Evolutionary conservation across 352 stramenopile genomes (phyloP).

Genomic region (Pythium phragmiticola): DNA sequence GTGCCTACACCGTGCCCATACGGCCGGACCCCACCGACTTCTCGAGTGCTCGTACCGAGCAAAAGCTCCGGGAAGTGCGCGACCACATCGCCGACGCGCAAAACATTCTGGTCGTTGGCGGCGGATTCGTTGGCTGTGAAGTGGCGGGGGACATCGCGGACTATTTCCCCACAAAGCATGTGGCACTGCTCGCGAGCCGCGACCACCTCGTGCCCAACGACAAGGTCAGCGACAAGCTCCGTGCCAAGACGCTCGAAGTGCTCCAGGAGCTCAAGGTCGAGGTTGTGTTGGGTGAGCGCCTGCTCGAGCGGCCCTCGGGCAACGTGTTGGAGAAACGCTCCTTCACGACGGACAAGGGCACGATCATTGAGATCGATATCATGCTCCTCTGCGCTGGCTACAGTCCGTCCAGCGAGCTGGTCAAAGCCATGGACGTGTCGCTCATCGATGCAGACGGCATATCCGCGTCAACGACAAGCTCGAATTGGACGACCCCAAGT

Average conservation of each 20-base stretch:
- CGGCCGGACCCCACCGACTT: constrained; percentile 20
- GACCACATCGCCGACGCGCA: constrained; percentile 35
- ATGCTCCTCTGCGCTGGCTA: constrained; percentile 47
- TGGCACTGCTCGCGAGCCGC: constrained; percentile 50
- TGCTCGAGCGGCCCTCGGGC: constrained; percentile 35
- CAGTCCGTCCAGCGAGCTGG: constrained; percentile 29
- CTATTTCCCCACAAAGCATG: constrained; percentile 52
- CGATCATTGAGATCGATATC: constrained; percentile 51
- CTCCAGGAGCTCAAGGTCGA: constrained; percentile 45
- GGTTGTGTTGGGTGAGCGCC: constrained; percentile 52
- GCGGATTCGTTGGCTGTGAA: constrained; percentile 54
- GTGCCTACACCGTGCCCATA: constrained; percentile 30
- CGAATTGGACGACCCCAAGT: constrained; percentile 42
- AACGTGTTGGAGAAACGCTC: constrained; percentile 39
- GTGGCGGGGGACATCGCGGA: constrained; percentile 56
- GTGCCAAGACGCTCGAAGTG: constrained; percentile 26
- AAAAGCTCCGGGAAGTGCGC: constrained; percentile 32
- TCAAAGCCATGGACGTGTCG: constrained; percentile 31
- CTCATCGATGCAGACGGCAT: constrained; percentile 33
- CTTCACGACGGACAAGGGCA: constrained; percentile 48
- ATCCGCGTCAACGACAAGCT: constrained; percentile 48
- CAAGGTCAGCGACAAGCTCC: constrained; percentile 52
- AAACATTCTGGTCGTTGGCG: constrained; percentile 51
- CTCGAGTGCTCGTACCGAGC: constrained; percentile 27
- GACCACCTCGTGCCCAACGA: constrained; percentile 34